A percentile compares a stretch with the other conserved stretches of the same genome.
Evolutionary conservation across 2,329 filamentous ascomycete genomes (phyloP).

Genomic region (Proliferodiscus dingleyae): DNA sequence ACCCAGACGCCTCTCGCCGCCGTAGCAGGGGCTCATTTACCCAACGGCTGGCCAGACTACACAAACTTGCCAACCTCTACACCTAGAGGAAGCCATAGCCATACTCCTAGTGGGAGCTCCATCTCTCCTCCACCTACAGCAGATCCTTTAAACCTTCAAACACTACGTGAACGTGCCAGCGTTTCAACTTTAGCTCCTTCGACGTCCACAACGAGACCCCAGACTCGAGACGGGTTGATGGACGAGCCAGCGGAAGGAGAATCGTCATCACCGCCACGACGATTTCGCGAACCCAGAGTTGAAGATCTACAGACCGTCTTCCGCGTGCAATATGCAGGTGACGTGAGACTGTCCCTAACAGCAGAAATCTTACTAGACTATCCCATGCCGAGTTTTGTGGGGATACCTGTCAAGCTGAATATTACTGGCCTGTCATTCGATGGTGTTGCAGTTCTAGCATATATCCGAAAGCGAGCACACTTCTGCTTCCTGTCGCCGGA

Average conservation of each 20-base stretch:
- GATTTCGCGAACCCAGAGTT: slow-evolving; percentile 66
- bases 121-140: slow-evolving; percentile 31
- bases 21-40: slow-evolving; percentile 65
- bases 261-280: slow-evolving; percentile 39
- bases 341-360: slow-evolving; percentile 82
- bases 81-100: slow-evolving; percentile 21
- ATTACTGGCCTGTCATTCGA: slow-evolving; percentile 95
- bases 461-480: slow-evolving; percentile 83
- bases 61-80: slow-evolving; percentile 17
- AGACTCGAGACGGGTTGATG: slow-evolving; percentile 47
- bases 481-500: slow-evolving; percentile 94
- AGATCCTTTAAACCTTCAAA: slow-evolving; percentile 36
- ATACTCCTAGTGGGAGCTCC: slow-evolving; percentile 28
- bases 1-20: slow-evolving; percentile 76
- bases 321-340: slow-evolving; percentile 81
- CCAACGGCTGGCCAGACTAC: slow-evolving; percentile 43
- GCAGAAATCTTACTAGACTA: slow-evolving; percentile 96
- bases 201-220: slow-evolving; percentile 49
- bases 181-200: slow-evolving; percentile 58
- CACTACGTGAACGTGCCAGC: slow-evolving; percentile 54
- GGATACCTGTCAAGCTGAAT: slow-evolving; percentile 88
- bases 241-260: slow-evolving; percentile 28
- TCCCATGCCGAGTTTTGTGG: slow-evolving; percentile 96
- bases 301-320: slow-evolving; percentile 93
- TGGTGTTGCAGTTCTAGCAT: slow-evolving; percentile 84